Conservation (phyloP, 2,329 filamentous ascomycete genomes). For the Penicillium sp. region DNA sequence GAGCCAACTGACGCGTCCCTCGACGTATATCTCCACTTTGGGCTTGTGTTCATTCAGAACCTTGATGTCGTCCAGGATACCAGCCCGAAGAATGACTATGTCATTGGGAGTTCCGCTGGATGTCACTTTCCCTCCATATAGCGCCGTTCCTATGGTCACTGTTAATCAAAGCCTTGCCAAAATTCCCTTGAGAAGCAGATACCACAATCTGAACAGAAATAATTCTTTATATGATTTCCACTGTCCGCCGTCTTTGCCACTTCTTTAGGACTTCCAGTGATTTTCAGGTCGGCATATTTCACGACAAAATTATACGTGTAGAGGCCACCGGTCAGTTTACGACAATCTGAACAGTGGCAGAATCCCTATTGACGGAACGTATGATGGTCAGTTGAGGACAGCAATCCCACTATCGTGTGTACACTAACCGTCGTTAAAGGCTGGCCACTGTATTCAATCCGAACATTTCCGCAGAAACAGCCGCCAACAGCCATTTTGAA, state of each 20-base stretch:
- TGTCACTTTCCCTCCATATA: slow-evolving; percentile 26
- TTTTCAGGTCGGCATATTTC: slow-evolving; percentile 26
- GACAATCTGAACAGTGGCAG: slow-evolving; percentile 42
- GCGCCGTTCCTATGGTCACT: slow-evolving; percentile 24
- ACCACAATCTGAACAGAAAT: slow-evolving; percentile 41
- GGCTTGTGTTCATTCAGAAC: slow-evolving; percentile 31
- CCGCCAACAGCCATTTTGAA: slow-evolving; percentile 30
- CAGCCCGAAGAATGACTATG: slow-evolving; percentile 33
- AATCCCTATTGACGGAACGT: slow-evolving; percentile 25
- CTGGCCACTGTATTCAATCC: slow-evolving; percentile 32
- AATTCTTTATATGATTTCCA: slow-evolving; percentile 36
- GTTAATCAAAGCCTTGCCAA: slow-evolving; percentile 4
- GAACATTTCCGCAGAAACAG: slow-evolving; percentile 39
- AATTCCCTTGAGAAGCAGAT: slow-evolving; percentile 4
- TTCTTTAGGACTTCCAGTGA: slow-evolving; percentile 35
- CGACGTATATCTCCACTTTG: slow-evolving; percentile 30
- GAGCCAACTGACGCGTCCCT: slow-evolving; percentile 26
- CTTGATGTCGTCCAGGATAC: slow-evolving; percentile 33
- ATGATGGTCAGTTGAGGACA: slow-evolving; percentile 1
- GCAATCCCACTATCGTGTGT: background rate
- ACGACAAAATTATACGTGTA: slow-evolving; percentile 34
- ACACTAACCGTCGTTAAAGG: slow-evolving; percentile 32
- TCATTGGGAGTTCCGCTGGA: slow-evolving; percentile 19
- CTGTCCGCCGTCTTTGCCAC: slow-evolving; percentile 36
- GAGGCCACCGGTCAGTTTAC: slow-evolving; percentile 35